Evolutionary conservation across 139 green algal species (phyloP), one percentile per base, ranked within the genome.

Genomic region (Ettlia oleoabundans): DNA sequence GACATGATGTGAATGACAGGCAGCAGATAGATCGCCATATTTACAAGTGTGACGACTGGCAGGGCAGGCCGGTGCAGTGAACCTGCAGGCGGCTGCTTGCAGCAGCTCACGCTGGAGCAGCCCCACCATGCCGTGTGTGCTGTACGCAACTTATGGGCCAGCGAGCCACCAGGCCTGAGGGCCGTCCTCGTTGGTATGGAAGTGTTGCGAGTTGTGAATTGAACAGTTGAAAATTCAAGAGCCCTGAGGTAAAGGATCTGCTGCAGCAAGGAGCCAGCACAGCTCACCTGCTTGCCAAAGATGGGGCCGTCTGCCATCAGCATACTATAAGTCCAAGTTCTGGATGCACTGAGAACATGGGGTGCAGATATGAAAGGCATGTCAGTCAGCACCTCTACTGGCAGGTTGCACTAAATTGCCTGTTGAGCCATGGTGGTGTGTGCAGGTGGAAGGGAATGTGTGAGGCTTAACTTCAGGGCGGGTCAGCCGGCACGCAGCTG

Each of bases 121-220:
- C 72, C 72, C 80, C 37, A 26, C 77, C 26, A 38, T 7, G 30
- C 52, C 30, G 42, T 67, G 51, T 43, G 53, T 68, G 28, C 47
- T 85, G 24, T 85, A 33, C 80, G 80, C 80, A 85, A 85, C 41
- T 33, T 81, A 81, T 85, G 80, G 80, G 43, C 67, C 80, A 61
- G 19, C 7, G 35, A 72, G 68, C 33, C 68, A 85, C 47, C n/a
- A 62, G 55, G 55, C 55, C 55, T 22, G 13, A 51, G 3, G 35
- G 72, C 43, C 47, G 30, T 21, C n/a, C 74, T 69, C 43, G 28
- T 24, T 30, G 47, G 74, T 33, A 85, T 85, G 80, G 80, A 85
- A 85, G 68, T 78, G 52, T 81, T 78, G 80, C 68, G 80, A 13
- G 76, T 58, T 28, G 55, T 15, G 18, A n/a, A 32, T 65, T n/a